Evolutionary conservation across 108 stramenopile species (phyloP), one percentile per base, ranked within the genome.

Genomic region (Cyclotella baltica): DNA sequence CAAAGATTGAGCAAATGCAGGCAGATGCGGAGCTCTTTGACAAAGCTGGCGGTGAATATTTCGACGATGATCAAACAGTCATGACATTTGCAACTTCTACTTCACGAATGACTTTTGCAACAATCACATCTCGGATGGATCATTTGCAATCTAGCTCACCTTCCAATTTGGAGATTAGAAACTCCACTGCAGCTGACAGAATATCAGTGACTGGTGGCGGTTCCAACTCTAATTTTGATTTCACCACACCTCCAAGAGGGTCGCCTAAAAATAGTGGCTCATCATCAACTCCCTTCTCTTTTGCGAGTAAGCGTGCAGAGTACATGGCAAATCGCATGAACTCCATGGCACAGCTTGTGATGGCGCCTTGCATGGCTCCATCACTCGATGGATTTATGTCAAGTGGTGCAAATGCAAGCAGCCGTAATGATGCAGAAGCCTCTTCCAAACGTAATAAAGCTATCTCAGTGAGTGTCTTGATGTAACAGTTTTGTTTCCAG

Each of bases 31-130:
- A 93, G 73, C 68, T 89, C n/a, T 65, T 87, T 52, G 80, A 81
- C n/a, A 52, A 51, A 30, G 66, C 58, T 51, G 35, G 46, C 18
- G 48, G 46, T 37, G 72, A 83, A n/a, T 83, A 65, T 75, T 84
- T 73, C 58, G 94, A 95, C 22, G 94, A 95, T 66, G 94, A 95
- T 62, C 91, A 93, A 84, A 96, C 94, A 9, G 88, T 96, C 27
- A 76, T 78, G n/a, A 93, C 91, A 10, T 68, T 85, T 22, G 67
- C 80, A 0, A 89, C 92, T 38, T 62, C 58, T 18, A 51, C 51
- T 28, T 82, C 81, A 55, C 47, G 71, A 34, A 80, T 78, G 30
- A 93, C 91, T 6, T 72, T 86, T 33, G 67, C 80, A 0, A 89
- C 92, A 47, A 62, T 68, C 27, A 61, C 67, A n/a, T 82, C 81